Percentiles rank a stretch among this genome's conserved stretches.
These are phyloP conservation scores for Nicotiana attenuata DNA, from an alignment of 257 asterid species.

Conservation along the genomic window DNA sequence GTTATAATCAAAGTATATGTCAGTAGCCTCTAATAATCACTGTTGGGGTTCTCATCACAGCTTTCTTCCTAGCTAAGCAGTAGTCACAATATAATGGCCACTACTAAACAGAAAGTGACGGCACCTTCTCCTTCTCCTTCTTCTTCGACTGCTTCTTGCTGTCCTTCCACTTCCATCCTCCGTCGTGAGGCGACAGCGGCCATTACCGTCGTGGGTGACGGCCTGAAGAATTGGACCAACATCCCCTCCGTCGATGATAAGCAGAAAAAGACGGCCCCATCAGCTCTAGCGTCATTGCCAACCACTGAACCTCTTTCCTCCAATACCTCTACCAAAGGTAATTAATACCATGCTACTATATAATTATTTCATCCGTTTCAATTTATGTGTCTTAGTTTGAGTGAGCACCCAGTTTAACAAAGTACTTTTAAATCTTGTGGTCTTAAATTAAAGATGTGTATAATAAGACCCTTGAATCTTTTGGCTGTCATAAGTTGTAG, in stretches of 20 bases:
- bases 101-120: not conserved
- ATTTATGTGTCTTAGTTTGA: no score
- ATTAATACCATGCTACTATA: not conserved
- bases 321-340: slow-evolving; percentile 3
- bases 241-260: not conserved
- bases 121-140: not conserved
- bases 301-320: not conserved
- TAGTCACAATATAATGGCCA: not conserved
- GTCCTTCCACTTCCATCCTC: not conserved
- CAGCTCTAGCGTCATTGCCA: not conserved
- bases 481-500: no score
- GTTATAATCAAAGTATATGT: not conserved
- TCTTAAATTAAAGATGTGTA: no score
- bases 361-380: no score
- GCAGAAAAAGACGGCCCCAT: not conserved
- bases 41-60: not conserved
- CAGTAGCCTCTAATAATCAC: not conserved
- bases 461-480: no score
- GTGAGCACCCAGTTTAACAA: no score
- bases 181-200: not conserved
- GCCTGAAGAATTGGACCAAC: not conserved
- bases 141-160: not conserved
- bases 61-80: not conserved
- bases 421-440: no score
- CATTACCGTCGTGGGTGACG: not conserved